phyloP scores from a whole-genome alignment of 1,284 basidiomycete genomes.

The Cryptococcus amylolentus region DNA sequence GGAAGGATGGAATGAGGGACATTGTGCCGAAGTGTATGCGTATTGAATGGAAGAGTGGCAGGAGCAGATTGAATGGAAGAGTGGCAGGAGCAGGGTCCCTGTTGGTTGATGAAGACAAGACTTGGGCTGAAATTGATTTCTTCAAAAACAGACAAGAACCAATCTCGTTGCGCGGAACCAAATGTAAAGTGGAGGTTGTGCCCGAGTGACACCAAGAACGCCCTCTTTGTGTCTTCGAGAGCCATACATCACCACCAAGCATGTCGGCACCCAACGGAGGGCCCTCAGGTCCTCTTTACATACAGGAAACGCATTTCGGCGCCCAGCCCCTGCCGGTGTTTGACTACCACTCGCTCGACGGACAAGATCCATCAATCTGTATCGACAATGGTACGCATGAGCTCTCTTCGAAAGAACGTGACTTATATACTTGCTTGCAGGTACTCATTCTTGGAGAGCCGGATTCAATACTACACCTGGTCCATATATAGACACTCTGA shows the following conservation, averaged over 20 bases:
- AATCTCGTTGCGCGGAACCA: no score
- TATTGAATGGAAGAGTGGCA: no score
- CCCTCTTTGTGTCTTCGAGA: no score
- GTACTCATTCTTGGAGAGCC: constrained; percentile 78
- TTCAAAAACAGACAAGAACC: no score
- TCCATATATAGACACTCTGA: constrained; percentile 60
- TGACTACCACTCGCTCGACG: constrained; percentile 34
- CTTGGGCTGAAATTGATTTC: no score
- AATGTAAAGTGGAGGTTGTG: no score
- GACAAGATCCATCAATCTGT: constrained; percentile 56
- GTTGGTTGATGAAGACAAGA: no score
- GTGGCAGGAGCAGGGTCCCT: no score
- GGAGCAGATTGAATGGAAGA: no score
- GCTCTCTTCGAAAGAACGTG: background rate
- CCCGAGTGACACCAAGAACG: no score
- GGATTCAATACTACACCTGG: constrained; percentile 64
- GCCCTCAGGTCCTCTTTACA: background rate
- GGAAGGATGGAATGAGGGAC: background rate
- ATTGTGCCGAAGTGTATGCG: background rate
- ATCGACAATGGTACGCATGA: constrained; percentile 73
- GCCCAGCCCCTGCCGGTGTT: constrained; percentile 28
- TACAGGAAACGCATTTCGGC: constrained; percentile 27
- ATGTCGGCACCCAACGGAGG: no score
- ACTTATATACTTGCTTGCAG: constrained; percentile 22
- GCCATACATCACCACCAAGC: no score